These are phyloP conservation scores for Boletus reticulatus DNA, from an alignment of 768 basidiomycete genomes.

Conservation along the genomic window DNA sequence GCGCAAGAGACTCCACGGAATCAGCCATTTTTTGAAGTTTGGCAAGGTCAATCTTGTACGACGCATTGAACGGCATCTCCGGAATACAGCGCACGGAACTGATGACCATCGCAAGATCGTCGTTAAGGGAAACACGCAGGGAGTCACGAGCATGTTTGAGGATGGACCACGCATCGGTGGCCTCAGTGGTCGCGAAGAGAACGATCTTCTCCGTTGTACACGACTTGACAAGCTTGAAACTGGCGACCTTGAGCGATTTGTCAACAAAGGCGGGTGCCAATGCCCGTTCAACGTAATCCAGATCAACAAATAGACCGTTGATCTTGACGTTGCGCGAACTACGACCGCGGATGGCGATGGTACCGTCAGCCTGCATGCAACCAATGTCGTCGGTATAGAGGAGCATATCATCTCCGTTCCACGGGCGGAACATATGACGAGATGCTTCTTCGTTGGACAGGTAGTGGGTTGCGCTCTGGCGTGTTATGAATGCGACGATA, in stretches of 20 bases:
- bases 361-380: slow-evolving; percentile 26
- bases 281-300: slow-evolving; percentile 28
- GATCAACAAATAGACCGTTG: slow-evolving; percentile 29
- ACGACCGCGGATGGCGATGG: slow-evolving; percentile 25
- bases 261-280: slow-evolving; percentile 23
- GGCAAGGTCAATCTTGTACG: slow-evolving; percentile 30
- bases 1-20: slow-evolving; percentile 9
- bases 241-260: slow-evolving; percentile 14
- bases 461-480: slow-evolving; percentile 28
- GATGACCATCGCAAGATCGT: slow-evolving; percentile 23
- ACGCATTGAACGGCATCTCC: slow-evolving; percentile 31
- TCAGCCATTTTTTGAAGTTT: slow-evolving; percentile 26
- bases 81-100: slow-evolving; percentile 23
- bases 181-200: slow-evolving; percentile 20
- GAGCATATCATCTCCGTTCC: slow-evolving; percentile 21
- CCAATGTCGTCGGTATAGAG: slow-evolving; percentile 32
- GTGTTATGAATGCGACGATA: slow-evolving; percentile 27
- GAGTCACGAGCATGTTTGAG: slow-evolving; percentile 25
- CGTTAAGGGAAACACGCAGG: slow-evolving; percentile 15
- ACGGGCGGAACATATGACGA: slow-evolving; percentile 28
- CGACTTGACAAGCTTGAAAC: slow-evolving; percentile 31
- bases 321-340: slow-evolving; percentile 31
- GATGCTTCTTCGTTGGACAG: slow-evolving; percentile 27
- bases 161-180: slow-evolving; percentile 18
- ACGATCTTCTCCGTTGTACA: slow-evolving; percentile 24